These are phyloP conservation scores for Paulownia fortunei DNA, from an alignment of 257 asterid species.

Conservation along the genomic window DNA sequence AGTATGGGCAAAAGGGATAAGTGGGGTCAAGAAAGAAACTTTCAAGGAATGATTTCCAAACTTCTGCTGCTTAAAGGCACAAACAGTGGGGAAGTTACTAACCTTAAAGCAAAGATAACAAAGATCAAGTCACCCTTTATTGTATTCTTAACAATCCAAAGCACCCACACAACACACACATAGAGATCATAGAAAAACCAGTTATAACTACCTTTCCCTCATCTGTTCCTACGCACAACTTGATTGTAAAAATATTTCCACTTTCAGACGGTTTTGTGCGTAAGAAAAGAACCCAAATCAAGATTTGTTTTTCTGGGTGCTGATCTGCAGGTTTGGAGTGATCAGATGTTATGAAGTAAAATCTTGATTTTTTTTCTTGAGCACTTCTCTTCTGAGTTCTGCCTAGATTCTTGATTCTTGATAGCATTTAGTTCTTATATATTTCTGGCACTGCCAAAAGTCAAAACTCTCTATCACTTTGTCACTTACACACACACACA, in stretches of 20 bases:
- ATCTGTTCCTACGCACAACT: neutral
- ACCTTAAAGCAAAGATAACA: slow-evolving; percentile 37
- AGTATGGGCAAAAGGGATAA: slow-evolving; percentile 28
- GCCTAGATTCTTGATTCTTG: slow-evolving; percentile 18
- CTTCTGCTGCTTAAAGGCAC: slow-evolving; percentile 26
- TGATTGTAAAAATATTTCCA: neutral
- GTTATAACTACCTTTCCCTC: slow-evolving; percentile 16
- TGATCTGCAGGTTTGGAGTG: slow-evolving; percentile 29
- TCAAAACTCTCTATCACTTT: slow-evolving; percentile 18
- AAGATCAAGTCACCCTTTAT: slow-evolving; percentile 1
- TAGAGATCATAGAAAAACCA: slow-evolving; percentile 3
- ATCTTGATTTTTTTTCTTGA: neutral
- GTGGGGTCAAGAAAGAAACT: slow-evolving; percentile 39
- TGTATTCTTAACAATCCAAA: slow-evolving; percentile 12
- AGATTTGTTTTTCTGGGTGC: slow-evolving; percentile 17
- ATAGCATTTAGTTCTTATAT: neutral
- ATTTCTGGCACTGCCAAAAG: neutral
- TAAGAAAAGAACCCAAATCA: slow-evolving; percentile 15
- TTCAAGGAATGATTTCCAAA: slow-evolving; percentile 34
- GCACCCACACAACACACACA: slow-evolving; percentile 2
- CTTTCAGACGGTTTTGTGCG: slow-evolving; percentile 6
- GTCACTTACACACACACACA: too few relatives aligned
- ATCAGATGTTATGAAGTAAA: neutral
- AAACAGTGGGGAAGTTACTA: neutral
- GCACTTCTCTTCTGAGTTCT: neutral